These are phyloP conservation scores for Sugiyamaella boreocaroliniensis DNA, from an alignment of 805 yeast species.

Conservation along the genomic window DNA sequence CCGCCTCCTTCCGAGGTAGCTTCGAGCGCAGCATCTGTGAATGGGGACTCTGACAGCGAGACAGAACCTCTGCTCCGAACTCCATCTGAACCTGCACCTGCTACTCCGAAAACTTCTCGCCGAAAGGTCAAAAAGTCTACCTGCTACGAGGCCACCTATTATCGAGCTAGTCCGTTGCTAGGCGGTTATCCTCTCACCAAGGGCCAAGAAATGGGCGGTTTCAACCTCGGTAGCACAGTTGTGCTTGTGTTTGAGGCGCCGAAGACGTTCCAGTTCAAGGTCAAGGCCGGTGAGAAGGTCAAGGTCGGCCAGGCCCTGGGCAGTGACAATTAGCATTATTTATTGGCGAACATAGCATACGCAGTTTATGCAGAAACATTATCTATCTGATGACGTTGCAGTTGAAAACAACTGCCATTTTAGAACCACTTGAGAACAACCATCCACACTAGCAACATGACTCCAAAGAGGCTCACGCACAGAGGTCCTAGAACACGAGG, in stretches of 20 bases:
- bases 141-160: slow-evolving; percentile 90
- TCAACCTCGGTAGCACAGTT: slow-evolving; percentile 92
- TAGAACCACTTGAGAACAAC: slow-evolving; percentile 12
- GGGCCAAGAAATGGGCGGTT: slow-evolving; percentile 97
- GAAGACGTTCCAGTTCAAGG: slow-evolving; percentile 58
- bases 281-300: slow-evolving; percentile 68
- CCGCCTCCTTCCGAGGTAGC: background rate
- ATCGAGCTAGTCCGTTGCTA: slow-evolving; percentile 63
- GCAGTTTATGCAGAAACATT: background rate
- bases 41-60: background rate
- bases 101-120: background rate
- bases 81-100: background rate
- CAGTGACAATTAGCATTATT: background rate
- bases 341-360: background rate
- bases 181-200: slow-evolving; percentile 84
- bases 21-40: slow-evolving; percentile 6
- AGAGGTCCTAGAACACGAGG: slow-evolving; percentile 22
- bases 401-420: too few species aligned
- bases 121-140: slow-evolving; percentile 57
- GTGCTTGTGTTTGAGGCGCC: slow-evolving; percentile 97
- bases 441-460: slow-evolving; percentile 20
- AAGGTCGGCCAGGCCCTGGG: slow-evolving; percentile 63
- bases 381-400: background rate
- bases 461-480: slow-evolving; percentile 17
- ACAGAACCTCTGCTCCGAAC: background rate